Conservation (phyloP, 2,329 filamentous ascomycete genomes). For the Graphiopsis chlorocephala region DNA sequence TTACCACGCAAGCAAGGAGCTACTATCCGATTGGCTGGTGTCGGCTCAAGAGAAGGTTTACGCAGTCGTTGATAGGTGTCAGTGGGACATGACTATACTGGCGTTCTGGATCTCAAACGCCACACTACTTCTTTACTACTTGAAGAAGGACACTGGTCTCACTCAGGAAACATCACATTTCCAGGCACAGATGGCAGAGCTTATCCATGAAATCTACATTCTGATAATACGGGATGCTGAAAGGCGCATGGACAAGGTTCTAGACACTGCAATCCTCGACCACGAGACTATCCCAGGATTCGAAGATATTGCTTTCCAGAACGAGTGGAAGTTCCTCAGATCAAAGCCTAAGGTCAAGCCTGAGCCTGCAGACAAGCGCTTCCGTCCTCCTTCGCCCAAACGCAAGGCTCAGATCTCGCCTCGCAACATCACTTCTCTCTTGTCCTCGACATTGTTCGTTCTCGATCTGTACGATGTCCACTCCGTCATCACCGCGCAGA, state of each 20-base stretch:
- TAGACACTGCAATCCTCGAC: constrained; percentile 91
- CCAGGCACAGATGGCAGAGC: constrained; percentile 86
- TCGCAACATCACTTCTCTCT: constrained; percentile 88
- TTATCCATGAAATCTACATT: constrained; percentile 98
- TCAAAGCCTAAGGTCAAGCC: constrained; percentile 84
- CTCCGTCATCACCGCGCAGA: constrained; percentile 90
- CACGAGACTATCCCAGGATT: constrained; percentile 98
- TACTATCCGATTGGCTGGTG: constrained; percentile 75
- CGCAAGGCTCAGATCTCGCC: constrained; percentile 88
- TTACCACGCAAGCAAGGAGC: constrained; percentile 85
- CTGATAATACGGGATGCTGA: constrained; percentile 95
- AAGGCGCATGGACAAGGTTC: constrained; percentile 89
- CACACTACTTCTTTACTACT: constrained; percentile 88
- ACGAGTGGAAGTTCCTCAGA: constrained; percentile 98
- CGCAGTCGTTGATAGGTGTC: constrained; percentile 87
- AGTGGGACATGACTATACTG: constrained; percentile 99
- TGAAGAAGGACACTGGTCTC: constrained; percentile 88
- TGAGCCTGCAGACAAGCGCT: constrained; percentile 85
- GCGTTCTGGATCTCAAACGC: constrained; percentile 99
- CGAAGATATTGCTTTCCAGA: constrained; percentile 93
- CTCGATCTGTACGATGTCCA: constrained; percentile 98
- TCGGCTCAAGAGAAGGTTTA: constrained; percentile 96
- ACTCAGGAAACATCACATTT: constrained; percentile 81
- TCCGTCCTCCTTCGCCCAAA: constrained; percentile 89
- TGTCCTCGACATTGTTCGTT: constrained; percentile 95